Conservation (phyloP, 257 asterid species). For the Coffea canephora region DNA sequence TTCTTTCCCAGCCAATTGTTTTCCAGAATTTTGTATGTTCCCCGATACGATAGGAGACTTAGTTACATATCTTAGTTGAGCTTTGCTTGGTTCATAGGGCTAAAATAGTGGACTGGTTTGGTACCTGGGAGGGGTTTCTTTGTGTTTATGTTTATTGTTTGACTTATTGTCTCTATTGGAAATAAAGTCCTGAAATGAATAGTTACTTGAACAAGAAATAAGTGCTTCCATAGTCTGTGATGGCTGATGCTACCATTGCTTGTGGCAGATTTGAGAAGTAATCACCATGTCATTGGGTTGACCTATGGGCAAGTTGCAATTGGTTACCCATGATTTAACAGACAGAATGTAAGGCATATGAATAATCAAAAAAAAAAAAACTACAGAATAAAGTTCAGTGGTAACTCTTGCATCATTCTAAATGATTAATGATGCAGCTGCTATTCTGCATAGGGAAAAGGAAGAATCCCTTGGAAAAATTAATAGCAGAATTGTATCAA, state of each 20-base stretch:
- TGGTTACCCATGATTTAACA: neutral
- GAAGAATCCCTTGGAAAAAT: no score
- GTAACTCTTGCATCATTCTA: neutral
- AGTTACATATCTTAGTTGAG: no score
- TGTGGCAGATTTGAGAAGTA: neutral
- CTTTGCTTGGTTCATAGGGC: neutral
- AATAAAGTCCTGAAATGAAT: neutral
- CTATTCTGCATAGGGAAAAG: no score
- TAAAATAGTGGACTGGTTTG: neutral
- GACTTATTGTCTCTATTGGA: neutral
- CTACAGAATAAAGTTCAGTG: neutral
- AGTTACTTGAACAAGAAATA: neutral
- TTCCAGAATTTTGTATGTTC: neutral
- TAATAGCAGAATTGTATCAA: no score
- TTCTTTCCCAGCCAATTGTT: neutral
- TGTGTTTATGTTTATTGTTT: neutral
- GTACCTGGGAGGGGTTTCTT: neutral
- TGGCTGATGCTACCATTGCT: neutral
- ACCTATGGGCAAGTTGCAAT: neutral
- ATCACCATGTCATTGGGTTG: neutral
- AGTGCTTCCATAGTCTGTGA: neutral
- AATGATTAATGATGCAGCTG: neutral
- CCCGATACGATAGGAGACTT: neutral
- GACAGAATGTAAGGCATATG: neutral
- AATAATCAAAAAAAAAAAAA: neutral